Percentiles rank a stretch among this genome's conserved stretches.
Conservation (phyloP, 805 yeast genomes). For the Candida ponderosae region DNA sequence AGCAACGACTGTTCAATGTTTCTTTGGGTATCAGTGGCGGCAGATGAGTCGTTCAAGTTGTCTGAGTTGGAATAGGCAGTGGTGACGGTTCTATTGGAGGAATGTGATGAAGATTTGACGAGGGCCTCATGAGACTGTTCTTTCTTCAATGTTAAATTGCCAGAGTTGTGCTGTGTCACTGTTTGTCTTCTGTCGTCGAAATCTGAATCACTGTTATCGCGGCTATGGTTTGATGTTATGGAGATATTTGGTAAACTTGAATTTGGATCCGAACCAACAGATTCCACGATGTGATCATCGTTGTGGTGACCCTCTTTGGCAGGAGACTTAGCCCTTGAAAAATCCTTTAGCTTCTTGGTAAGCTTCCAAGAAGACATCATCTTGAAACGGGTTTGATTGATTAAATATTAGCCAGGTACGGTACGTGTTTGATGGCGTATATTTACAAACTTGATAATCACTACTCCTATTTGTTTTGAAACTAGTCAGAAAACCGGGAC, state of each 20-base stretch:
- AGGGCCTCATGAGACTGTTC: background rate
- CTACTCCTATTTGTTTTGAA: too few relatives aligned
- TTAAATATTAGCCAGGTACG: too few relatives aligned
- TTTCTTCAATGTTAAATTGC: background rate
- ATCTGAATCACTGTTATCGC: background rate
- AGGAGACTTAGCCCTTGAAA: conserved; percentile 17
- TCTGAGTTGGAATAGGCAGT: background rate
- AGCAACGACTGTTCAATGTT: too few relatives aligned
- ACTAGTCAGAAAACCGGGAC: too few relatives aligned
- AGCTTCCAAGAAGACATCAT: conserved; percentile 29
- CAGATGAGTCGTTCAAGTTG: too few relatives aligned
- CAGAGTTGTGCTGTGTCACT: background rate
- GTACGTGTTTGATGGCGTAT: too few relatives aligned
- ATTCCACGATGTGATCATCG: background rate
- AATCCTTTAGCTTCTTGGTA: conserved; percentile 29
- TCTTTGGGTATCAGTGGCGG: too few relatives aligned
- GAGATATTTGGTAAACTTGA: background rate
- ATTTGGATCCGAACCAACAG: too few relatives aligned
- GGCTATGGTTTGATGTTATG: too few relatives aligned
- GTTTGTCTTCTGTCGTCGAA: background rate
- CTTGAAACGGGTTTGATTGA: background rate
- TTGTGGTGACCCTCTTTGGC: background rate
- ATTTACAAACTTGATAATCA: too few relatives aligned
- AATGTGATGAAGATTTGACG: background rate
- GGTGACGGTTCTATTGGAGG: conserved; percentile 1